A percentile compares a stretch with the other conserved stretches of the same genome.
Conservation (phyloP, 2,329 filamentous ascomycete species). For the Ophiostoma sp. region DNA sequence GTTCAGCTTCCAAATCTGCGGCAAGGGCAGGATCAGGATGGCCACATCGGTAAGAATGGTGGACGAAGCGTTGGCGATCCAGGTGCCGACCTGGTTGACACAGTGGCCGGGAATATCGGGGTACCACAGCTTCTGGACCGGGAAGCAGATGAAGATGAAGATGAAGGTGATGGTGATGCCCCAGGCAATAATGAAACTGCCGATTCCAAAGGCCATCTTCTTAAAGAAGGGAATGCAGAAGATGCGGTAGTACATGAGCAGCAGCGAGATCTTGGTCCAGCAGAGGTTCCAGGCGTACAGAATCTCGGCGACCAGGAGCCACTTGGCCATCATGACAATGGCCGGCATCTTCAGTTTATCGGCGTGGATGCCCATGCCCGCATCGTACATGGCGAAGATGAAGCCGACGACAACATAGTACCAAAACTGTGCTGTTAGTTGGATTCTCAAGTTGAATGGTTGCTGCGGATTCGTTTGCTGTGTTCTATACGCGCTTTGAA, state of each 20-base stretch:
- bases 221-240: slow-evolving; percentile 14
- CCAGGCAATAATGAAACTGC: slow-evolving; percentile 5
- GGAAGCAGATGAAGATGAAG: slow-evolving; percentile 11
- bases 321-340: slow-evolving; percentile 2
- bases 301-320: slow-evolving; percentile 10
- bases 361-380: slow-evolving; percentile 13
- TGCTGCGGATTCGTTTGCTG: not conserved
- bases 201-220: not conserved
- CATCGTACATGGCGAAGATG: slow-evolving; percentile 11
- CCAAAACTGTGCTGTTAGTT: not conserved
- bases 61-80: slow-evolving; percentile 9
- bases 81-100: slow-evolving; percentile 12
- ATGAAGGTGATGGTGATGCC: slow-evolving; percentile 11
- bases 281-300: slow-evolving; percentile 9
- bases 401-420: slow-evolving; percentile 11
- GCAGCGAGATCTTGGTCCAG: slow-evolving; percentile 13
- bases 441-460: not conserved
- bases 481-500: not conserved
- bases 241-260: slow-evolving; percentile 14
- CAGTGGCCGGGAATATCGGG: slow-evolving; percentile 1
- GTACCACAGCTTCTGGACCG: slow-evolving; percentile 12
- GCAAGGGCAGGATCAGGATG: not conserved
- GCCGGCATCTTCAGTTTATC: not conserved
- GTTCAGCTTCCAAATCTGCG: slow-evolving; percentile 10
- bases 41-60: slow-evolving; percentile 8